A percentile compares a stretch with the other conserved stretches of the same genome.
phyloP scores from a whole-genome alignment of 2,329 filamentous ascomycete genomes.

The Cytospora chrysosperma region DNA sequence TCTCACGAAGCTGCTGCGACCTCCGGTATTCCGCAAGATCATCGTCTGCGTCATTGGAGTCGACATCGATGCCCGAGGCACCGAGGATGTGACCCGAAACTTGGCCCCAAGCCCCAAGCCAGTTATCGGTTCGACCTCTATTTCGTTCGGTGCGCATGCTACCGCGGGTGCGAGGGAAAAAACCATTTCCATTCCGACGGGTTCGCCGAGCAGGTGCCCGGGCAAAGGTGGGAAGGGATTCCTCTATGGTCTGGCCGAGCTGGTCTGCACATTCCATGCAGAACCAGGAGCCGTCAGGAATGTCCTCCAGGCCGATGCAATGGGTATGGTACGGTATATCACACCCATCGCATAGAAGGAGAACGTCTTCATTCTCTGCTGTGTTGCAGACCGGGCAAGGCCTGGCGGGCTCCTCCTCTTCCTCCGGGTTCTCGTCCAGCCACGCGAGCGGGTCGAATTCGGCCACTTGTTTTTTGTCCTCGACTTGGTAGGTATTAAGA shows the following conservation, averaged over 20 bases:
- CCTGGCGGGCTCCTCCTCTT: constrained; percentile 64
- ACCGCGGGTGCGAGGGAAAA: constrained; percentile 56
- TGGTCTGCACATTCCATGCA: constrained; percentile 76
- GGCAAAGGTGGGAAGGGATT: constrained; percentile 30
- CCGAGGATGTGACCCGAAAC: constrained; percentile 64
- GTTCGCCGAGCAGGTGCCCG: constrained; percentile 27
- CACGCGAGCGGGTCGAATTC: constrained; percentile 79
- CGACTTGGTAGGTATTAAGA: constrained; percentile 62
- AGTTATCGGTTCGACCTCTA: constrained; percentile 73
- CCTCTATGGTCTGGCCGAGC: constrained; percentile 40
- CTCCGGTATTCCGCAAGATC: constrained; percentile 52
- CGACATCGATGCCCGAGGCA: constrained; percentile 71
- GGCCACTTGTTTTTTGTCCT: constrained; percentile 84
- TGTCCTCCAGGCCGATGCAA: constrained; percentile 77
- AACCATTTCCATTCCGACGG: constrained; percentile 37
- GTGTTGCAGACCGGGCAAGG: constrained; percentile 85
- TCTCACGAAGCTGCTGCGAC: constrained; percentile 53
- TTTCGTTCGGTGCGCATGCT: constrained; percentile 54
- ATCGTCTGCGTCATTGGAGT: constrained; percentile 81
- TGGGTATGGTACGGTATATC: constrained; percentile 88
- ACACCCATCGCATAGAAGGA: constrained; percentile 90
- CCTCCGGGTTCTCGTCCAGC: constrained; percentile 70
- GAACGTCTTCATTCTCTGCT: constrained; percentile 76
- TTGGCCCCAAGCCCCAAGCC: constrained; percentile 81
- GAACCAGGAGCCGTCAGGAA: constrained; percentile 82